Evolutionary conservation across 345 rosid species (phyloP).

Genomic region (Trapa bicornis): DNA sequence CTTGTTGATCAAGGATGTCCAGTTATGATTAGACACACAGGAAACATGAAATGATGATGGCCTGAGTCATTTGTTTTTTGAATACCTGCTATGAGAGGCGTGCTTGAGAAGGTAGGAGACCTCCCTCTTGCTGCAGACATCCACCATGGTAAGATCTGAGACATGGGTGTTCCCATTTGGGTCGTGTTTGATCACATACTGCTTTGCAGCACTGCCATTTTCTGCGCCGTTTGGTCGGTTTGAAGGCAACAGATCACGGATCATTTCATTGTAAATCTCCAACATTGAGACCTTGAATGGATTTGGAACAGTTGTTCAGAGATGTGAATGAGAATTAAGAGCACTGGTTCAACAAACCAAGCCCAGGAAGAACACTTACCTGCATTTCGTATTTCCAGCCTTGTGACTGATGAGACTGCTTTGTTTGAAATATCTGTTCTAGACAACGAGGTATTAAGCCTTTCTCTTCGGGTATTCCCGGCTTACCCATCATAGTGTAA

Average conservation of each 20-base stretch:
- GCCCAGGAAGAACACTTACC: conserved; percentile 21
- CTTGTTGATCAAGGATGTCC: not conserved
- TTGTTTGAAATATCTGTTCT: conserved; percentile 88
- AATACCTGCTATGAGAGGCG: conserved; percentile 77
- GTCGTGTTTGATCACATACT: conserved; percentile 62
- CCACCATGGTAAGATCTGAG: conserved; percentile 68
- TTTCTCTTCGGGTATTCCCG: conserved; percentile 47
- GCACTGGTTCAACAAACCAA: not conserved
- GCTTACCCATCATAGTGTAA: conserved; percentile 95
- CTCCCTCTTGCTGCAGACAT: conserved; percentile 52
- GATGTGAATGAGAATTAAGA: not conserved
- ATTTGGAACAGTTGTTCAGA: conserved; percentile 1
- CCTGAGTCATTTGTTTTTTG: not conserved
- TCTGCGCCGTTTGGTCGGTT: conserved; percentile 35
- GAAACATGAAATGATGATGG: not conserved
- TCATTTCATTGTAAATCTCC: conserved; percentile 90
- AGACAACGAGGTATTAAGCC: conserved; percentile 83
- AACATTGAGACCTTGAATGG: conserved; percentile 77
- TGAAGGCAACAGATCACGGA: conserved; percentile 70
- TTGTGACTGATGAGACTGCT: conserved; percentile 66
- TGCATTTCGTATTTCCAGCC: conserved; percentile 98
- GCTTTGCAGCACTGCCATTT: conserved; percentile 41
- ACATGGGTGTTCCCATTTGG: conserved; percentile 75
- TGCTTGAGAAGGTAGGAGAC: conserved; percentile 64
- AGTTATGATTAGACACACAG: too few species aligned